Percentiles rank a stretch among this genome's conserved stretches.
Conservation (phyloP, 2,329 filamentous ascomycete genomes). For the Trichophyton verrucosum region DNA sequence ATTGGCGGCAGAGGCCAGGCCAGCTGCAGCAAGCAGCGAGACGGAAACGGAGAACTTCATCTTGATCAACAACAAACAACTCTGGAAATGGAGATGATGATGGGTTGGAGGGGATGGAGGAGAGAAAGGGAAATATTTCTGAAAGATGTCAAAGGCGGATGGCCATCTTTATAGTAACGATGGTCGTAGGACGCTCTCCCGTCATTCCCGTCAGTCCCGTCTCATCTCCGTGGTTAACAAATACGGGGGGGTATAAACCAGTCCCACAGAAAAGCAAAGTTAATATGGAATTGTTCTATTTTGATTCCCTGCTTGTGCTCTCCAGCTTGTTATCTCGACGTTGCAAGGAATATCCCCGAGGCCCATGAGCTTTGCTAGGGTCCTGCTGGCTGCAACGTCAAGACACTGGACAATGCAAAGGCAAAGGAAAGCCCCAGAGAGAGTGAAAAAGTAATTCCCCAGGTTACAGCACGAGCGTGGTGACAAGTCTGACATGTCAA, state of each 20-base stretch:
- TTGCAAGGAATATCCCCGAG: neutral
- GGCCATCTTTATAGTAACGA: neutral
- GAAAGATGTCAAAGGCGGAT: neutral
- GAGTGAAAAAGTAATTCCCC: neutral
- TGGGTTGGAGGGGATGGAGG: neutral
- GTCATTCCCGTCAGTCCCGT: neutral
- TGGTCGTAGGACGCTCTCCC: neutral
- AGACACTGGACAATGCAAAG: neutral
- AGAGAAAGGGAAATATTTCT: neutral
- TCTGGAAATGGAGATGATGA: neutral
- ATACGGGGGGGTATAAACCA: neutral
- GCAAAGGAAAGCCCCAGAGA: neutral
- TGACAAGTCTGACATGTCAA: neutral
- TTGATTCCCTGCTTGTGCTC: neutral
- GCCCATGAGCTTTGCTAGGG: neutral
- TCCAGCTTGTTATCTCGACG: neutral
- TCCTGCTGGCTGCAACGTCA: neutral
- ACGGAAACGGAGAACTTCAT: constrained; percentile 12
- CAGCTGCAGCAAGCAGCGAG: constrained; percentile 9
- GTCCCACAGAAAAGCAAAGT: neutral
- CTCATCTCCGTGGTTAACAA: neutral
- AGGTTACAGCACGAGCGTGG: neutral
- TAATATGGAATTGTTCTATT: neutral
- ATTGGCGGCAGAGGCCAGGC: constrained; percentile 8
- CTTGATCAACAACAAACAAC: neutral